Percentiles rank a stretch among this genome's conserved stretches.
These are phyloP conservation scores for Yarrowia sp. DNA, from an alignment of 805 yeast species.

Conservation along the genomic window DNA sequence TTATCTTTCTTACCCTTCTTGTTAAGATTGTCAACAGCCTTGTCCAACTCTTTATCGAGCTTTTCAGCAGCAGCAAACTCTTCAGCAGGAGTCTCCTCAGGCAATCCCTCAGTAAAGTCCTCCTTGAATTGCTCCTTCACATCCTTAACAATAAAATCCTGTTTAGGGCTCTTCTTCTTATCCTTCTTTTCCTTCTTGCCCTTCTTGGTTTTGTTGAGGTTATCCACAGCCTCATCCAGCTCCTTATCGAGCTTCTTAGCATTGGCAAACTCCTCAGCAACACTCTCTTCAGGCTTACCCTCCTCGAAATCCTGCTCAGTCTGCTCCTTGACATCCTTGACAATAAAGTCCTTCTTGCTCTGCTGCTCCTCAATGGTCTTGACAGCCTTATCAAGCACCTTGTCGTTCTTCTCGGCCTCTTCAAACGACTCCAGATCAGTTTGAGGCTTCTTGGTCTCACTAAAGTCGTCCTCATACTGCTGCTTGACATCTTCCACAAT, in stretches of 20 bases:
- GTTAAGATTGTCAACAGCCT: constrained; percentile 5
- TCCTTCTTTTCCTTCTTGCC: constrained; percentile 29
- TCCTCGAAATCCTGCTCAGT: neutral
- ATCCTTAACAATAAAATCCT: neutral
- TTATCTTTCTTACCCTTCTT: constrained; percentile 30
- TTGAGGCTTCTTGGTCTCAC: constrained; percentile 28
- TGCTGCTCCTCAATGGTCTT: neutral
- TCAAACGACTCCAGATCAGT: constrained; percentile 23
- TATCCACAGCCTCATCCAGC: constrained; percentile 5
- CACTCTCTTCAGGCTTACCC: neutral
- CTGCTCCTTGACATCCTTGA: constrained; percentile 3
- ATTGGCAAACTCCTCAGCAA: constrained; percentile 6
- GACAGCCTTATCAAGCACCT: constrained; percentile 24
- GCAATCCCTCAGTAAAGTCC: neutral
- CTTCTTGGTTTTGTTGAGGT: constrained; percentile 21
- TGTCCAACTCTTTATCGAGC: neutral
- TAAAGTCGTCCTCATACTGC: neutral
- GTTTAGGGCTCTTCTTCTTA: neutral
- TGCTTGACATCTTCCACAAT: constrained; percentile 10
- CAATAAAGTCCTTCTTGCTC: neutral
- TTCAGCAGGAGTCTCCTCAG: neutral
- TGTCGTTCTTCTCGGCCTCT: constrained; percentile 21
- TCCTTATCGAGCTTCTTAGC: neutral
- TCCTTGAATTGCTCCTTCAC: neutral
- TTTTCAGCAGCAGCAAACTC: neutral